These are phyloP conservation scores for Euphorbia schlechtendalii DNA, from an alignment of 441 rosid genomes.

Conservation along the genomic window DNA sequence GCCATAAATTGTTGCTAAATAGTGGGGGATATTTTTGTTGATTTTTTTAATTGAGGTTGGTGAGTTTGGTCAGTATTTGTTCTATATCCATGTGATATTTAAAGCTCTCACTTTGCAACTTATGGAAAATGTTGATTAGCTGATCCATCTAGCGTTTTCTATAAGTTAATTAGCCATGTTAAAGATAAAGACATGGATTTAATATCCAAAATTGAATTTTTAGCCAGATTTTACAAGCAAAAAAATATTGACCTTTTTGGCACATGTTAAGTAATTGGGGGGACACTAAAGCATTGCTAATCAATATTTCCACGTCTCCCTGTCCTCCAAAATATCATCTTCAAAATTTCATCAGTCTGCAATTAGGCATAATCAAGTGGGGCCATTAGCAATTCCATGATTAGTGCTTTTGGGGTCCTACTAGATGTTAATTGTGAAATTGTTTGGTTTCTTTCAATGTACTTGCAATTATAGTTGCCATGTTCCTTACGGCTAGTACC, in stretches of 20 bases:
- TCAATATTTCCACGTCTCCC: slow-evolving; percentile 7
- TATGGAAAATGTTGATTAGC: too few species aligned
- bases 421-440: slow-evolving; percentile 8
- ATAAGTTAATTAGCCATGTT: slow-evolving; percentile 6
- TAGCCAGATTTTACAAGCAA: slow-evolving; percentile 7
- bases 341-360: slow-evolving; percentile 12
- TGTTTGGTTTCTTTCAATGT: neutral
- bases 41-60: slow-evolving; percentile 18
- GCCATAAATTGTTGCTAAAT: neutral
- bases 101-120: slow-evolving; percentile 17
- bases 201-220: slow-evolving; percentile 12
- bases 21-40: slow-evolving; percentile 2
- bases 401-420: slow-evolving; percentile 19
- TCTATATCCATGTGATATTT: slow-evolving; percentile 11
- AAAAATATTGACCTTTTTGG: neutral
- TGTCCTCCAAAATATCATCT: slow-evolving; percentile 18
- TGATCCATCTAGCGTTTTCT: too few species aligned
- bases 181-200: slow-evolving; percentile 14
- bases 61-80: slow-evolving; percentile 17
- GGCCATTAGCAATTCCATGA: slow-evolving; percentile 13
- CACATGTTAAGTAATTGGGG: slow-evolving; percentile 6
- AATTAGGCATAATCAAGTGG: slow-evolving; percentile 14
- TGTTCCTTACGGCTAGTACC: slow-evolving; percentile 6
- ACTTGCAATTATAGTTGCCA: slow-evolving; percentile 8
- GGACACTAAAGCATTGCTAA: slow-evolving; percentile 15